Conservation (phyloP, 805 yeast species). For the Zygoascus tannicola region DNA sequence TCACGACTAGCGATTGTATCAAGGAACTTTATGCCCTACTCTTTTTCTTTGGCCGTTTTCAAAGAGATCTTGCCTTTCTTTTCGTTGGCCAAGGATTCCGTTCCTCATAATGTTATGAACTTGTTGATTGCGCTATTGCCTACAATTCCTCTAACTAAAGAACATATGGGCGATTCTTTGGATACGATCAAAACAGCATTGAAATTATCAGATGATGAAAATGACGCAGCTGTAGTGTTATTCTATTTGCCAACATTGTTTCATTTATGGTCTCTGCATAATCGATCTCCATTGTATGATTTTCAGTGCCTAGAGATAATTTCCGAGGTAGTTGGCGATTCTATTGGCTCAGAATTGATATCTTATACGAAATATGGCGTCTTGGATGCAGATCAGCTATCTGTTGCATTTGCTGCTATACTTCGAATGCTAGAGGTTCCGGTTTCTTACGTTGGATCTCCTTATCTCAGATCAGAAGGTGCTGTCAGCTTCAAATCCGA, state of each 20-base stretch:
- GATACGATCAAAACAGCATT: background rate
- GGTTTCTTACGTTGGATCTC: constrained; percentile 38
- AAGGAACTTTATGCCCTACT: constrained; percentile 19
- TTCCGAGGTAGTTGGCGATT: constrained; percentile 43
- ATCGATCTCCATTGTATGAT: constrained; percentile 43
- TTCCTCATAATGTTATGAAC: constrained; percentile 18
- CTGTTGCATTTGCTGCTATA: constrained; percentile 43
- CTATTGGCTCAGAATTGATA: constrained; percentile 27
- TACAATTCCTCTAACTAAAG: constrained; percentile 12
- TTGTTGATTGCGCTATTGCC: constrained; percentile 16
- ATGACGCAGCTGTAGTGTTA: background rate
- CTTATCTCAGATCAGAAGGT: constrained; percentile 23
- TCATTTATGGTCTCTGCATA: constrained; percentile 60
- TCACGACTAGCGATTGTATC: constrained; percentile 20
- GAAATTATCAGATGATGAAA: background rate
- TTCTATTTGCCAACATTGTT: constrained; percentile 50
- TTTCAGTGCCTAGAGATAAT: constrained; percentile 55
- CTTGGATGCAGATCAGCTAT: constrained; percentile 52
- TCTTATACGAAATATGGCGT: constrained; percentile 50
- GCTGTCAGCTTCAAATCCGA: constrained; percentile 17
- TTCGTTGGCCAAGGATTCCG: constrained; percentile 13
- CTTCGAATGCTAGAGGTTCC: constrained; percentile 37
- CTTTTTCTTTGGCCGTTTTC: constrained; percentile 13
- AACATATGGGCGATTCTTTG: constrained; percentile 5
- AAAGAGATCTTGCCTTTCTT: constrained; percentile 22